Evolutionary conservation across 768 basidiomycete genomes (phyloP).

Genomic region (Porpolomopsis calyptriformis): DNA sequence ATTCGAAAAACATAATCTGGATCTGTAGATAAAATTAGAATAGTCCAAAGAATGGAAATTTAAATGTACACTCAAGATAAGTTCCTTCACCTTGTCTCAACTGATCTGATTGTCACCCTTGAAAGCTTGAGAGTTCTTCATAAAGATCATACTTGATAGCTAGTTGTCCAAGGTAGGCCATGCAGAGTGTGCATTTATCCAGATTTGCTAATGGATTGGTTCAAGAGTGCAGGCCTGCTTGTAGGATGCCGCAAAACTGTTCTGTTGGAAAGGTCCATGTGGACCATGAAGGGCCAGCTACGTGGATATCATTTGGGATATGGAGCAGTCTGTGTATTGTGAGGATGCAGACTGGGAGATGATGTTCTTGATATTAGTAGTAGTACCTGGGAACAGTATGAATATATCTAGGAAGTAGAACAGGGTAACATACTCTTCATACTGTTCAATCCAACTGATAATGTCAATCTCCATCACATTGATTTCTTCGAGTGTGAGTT

Average conservation of each 20-base stretch:
- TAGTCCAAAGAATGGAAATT: background rate
- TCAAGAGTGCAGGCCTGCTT: slow-evolving; percentile 14
- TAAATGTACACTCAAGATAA: slow-evolving; percentile 6
- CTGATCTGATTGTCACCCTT: background rate
- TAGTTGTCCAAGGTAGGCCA: slow-evolving; percentile 20
- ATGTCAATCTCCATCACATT: slow-evolving; percentile 18
- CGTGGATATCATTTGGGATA: slow-evolving; percentile 20
- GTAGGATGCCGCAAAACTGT: slow-evolving; percentile 21
- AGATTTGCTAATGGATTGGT: slow-evolving; percentile 20
- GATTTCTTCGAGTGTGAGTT: slow-evolving; percentile 18
- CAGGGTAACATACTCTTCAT: slow-evolving; percentile 25
- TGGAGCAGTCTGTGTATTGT: slow-evolving; percentile 27
- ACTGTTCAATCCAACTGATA: slow-evolving; percentile 25
- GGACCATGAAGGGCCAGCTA: slow-evolving; percentile 23
- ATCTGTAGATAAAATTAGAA: slow-evolving; percentile 11
- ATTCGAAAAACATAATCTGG: slow-evolving; percentile 9
- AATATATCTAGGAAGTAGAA: background rate
- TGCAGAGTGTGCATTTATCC: slow-evolving; percentile 15
- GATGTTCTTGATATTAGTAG: slow-evolving; percentile 20
- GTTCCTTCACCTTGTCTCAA: background rate
- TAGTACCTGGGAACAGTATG: slow-evolving; percentile 16
- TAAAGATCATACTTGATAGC: slow-evolving; percentile 17
- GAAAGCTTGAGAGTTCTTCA: slow-evolving; percentile 8
- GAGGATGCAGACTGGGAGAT: slow-evolving; percentile 20
- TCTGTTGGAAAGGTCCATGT: slow-evolving; percentile 30